These are phyloP conservation scores for Hypholoma sublateritium DNA, from an alignment of 768 basidiomycete genomes.

Conservation along the genomic window DNA sequence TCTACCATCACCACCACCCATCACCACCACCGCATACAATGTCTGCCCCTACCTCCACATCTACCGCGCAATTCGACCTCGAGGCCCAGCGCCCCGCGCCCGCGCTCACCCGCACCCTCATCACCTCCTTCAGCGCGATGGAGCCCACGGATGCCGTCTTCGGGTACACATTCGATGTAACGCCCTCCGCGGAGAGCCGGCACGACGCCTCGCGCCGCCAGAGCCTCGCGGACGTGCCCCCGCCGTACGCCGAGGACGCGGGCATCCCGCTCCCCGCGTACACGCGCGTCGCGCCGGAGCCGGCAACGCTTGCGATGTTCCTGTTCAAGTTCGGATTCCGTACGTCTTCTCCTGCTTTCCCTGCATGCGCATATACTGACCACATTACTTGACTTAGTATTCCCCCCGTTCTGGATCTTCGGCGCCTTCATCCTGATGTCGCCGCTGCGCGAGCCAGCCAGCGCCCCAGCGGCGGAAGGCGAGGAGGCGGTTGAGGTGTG, in stretches of 20 bases:
- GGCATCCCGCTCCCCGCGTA: constrained; percentile 34
- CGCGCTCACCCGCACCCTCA: background rate
- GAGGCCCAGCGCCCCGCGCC: constrained; percentile 10
- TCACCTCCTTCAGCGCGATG: background rate
- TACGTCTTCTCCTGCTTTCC: constrained; percentile 29
- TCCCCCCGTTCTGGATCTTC: constrained; percentile 62
- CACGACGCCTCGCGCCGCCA: constrained; percentile 30
- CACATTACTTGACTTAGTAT: constrained; percentile 39
- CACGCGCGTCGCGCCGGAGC: constrained; percentile 42
- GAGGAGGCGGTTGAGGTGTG: constrained; percentile 32
- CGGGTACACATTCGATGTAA: constrained; percentile 32
- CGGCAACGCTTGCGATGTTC: constrained; percentile 55
- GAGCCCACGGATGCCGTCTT: constrained; percentile 13
- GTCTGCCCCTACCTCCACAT: constrained; percentile 2
- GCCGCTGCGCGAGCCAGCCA: constrained; percentile 45
- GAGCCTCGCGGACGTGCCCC: constrained; percentile 33
- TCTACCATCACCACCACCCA: too few relatives aligned
- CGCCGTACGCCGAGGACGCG: constrained; percentile 45
- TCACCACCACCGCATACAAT: background rate
- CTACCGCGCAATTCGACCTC: constrained; percentile 7
- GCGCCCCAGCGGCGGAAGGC: constrained; percentile 13
- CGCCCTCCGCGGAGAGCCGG: constrained; percentile 35
- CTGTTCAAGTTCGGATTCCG: constrained; percentile 66
- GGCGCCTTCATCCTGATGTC: constrained; percentile 56
- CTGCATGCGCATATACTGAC: constrained; percentile 1